A percentile compares a stretch with the other conserved stretches of the same genome.
Conservation (phyloP, 1,284 basidiomycete genomes). For the Heterobasidion irregulare region DNA sequence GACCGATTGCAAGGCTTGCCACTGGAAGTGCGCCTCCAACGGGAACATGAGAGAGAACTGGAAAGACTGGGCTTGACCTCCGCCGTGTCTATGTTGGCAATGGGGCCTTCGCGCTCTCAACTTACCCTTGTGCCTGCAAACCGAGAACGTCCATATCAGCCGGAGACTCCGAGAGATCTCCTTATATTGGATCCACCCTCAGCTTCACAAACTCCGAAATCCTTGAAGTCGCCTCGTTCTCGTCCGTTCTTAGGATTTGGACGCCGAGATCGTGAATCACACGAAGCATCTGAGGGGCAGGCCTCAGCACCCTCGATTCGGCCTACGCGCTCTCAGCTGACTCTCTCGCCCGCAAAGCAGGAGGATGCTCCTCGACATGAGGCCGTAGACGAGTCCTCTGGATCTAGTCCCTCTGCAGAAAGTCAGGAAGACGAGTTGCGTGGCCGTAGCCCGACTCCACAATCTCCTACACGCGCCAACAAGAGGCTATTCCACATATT, state of each 20-base stretch:
- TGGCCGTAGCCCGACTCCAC: conserved; percentile 2
- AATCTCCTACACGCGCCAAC: conserved; percentile 5
- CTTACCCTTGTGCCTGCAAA: conserved; percentile 6
- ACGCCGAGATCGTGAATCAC: background rate
- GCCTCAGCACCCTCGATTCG: background rate
- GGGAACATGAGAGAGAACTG: conserved; percentile 18
- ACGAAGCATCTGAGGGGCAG: background rate
- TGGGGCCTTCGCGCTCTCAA: conserved; percentile 8
- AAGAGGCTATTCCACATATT: conserved; percentile 10
- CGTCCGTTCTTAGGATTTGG: background rate
- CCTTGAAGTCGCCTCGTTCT: background rate
- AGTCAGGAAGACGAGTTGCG: conserved; percentile 2
- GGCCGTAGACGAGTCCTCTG: conserved; percentile 3
- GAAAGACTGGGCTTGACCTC: conserved; percentile 10
- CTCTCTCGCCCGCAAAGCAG: background rate
- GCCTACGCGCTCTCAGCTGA: background rate
- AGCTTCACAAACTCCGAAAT: background rate
- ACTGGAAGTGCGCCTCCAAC: conserved; percentile 18
- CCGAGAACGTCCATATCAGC: background rate
- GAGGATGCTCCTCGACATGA: background rate
- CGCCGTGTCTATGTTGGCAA: conserved; percentile 3
- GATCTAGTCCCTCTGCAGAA: conserved; percentile 8
- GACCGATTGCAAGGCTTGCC: conserved; percentile 19
- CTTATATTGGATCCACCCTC: background rate
- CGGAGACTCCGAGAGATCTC: background rate